These are phyloP conservation scores for Alternaria panax DNA, from an alignment of 2,329 filamentous ascomycete species.

Conservation along the genomic window DNA sequence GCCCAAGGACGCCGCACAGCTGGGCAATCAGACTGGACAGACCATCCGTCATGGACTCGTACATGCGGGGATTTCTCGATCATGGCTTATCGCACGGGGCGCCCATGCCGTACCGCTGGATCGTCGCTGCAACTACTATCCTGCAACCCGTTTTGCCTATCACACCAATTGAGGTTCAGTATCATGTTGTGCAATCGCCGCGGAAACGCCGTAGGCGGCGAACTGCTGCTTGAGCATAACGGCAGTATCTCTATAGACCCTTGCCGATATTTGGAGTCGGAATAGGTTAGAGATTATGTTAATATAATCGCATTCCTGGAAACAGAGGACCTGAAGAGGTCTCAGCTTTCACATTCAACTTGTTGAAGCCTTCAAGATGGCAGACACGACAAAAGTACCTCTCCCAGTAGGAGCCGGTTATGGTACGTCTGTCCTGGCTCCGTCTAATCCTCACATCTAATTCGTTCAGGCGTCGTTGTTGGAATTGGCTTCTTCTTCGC, in stretches of 20 bases:
- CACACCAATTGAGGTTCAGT: conserved; percentile 6
- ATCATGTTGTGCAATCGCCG: conserved; percentile 7
- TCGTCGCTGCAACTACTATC: conserved; percentile 4
- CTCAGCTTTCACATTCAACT: neutral
- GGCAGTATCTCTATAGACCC: neutral
- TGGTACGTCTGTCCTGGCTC: conserved; percentile 43
- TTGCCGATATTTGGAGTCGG: conserved; percentile 7
- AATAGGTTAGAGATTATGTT: neutral
- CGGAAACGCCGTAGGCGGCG: conserved; percentile 8
- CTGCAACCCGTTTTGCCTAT: neutral
- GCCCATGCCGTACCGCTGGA: conserved; percentile 3
- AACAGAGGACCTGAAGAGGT: neutral
- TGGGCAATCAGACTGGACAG: neutral
- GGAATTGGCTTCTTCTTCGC: conserved; percentile 56
- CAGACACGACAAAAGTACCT: conserved; percentile 24
- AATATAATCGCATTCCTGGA: neutral
- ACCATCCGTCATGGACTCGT: neutral
- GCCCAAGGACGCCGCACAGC: neutral
- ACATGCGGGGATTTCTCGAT: neutral
- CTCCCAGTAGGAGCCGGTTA: conserved; percentile 55
- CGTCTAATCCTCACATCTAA: neutral
- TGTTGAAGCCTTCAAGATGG: conserved; percentile 20
- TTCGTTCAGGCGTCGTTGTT: conserved; percentile 49
- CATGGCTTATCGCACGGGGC: conserved; percentile 11
- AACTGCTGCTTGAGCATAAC: neutral